phyloP scores from a whole-genome alignment of 257 asterid species.

The Misopates orontium region DNA sequence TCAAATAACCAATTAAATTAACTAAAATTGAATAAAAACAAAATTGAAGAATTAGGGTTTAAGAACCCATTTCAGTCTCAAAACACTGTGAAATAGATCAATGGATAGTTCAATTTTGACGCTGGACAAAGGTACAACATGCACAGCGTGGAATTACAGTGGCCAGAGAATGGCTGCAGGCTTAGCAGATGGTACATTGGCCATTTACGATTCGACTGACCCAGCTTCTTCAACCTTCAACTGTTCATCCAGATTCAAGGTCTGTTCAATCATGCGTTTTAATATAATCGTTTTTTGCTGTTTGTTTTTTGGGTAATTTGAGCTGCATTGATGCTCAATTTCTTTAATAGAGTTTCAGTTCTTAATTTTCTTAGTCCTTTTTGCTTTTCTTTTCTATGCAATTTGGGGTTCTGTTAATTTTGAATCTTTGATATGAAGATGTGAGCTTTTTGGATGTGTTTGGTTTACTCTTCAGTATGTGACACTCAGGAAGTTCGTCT shows the following conservation, averaged over 20 bases:
- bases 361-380: too few relatives aligned
- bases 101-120: slow-evolving; percentile 62
- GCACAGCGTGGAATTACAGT: slow-evolving; percentile 81
- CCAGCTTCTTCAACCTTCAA: slow-evolving; percentile 65
- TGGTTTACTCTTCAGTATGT: too few relatives aligned
- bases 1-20: too few relatives aligned
- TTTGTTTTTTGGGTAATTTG: background rate
- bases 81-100: background rate
- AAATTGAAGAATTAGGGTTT: slow-evolving; percentile 38
- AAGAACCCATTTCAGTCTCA: slow-evolving; percentile 6
- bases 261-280: background rate
- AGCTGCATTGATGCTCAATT: background rate
- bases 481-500: too few relatives aligned
- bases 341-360: too few relatives aligned
- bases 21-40: too few relatives aligned
- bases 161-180: slow-evolving; percentile 83
- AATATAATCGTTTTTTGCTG: background rate
- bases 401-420: too few relatives aligned
- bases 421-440: too few relatives aligned
- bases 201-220: slow-evolving; percentile 57
- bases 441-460: too few relatives aligned
- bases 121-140: slow-evolving; percentile 62
- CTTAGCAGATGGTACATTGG: slow-evolving; percentile 53
- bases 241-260: slow-evolving; percentile 61
- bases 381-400: too few relatives aligned